Evolutionary conservation across 192 early-diverging fungal genomes (phyloP).

Genomic region (Blastocladiella britannica): DNA sequence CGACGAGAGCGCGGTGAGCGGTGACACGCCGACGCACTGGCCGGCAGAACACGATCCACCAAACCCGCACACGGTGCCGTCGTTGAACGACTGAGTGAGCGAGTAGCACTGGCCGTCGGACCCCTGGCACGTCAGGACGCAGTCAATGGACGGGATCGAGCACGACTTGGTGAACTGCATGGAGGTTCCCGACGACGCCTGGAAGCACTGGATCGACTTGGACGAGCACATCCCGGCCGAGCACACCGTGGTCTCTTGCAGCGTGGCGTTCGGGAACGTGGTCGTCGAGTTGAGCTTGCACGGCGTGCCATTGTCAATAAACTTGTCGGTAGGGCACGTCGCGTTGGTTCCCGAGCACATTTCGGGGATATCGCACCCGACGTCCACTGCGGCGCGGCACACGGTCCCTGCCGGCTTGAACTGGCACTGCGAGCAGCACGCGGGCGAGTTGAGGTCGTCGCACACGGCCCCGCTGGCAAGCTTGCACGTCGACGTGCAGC

Average conservation of each 20-base stretch:
- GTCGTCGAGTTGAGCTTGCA: conserved; percentile 16
- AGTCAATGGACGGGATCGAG: background rate
- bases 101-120: background rate
- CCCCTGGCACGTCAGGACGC: background rate
- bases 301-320: conserved; percentile 35
- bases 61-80: background rate
- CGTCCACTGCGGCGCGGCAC: conserved; percentile 51
- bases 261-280: background rate
- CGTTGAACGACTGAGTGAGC: background rate
- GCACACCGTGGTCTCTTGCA: background rate
- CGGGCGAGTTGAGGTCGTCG: conserved; percentile 1
- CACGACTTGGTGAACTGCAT: background rate
- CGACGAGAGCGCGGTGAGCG: background rate
- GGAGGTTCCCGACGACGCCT: background rate
- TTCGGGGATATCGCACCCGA: conserved; percentile 65
- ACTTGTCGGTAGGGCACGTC: conserved; percentile 47
- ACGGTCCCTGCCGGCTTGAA: conserved; percentile 27
- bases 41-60: background rate
- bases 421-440: conserved; percentile 57
- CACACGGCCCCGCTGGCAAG: conserved; percentile 53
- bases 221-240: background rate
- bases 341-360: conserved; percentile 49
- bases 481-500: conserved; percentile 71
- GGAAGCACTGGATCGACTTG: background rate
- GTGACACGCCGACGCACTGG: background rate